A percentile compares a stretch with the other conserved stretches of the same genome.
Conservation (phyloP, 257 asterid genomes). For the Capsicum rhomboideum region DNA sequence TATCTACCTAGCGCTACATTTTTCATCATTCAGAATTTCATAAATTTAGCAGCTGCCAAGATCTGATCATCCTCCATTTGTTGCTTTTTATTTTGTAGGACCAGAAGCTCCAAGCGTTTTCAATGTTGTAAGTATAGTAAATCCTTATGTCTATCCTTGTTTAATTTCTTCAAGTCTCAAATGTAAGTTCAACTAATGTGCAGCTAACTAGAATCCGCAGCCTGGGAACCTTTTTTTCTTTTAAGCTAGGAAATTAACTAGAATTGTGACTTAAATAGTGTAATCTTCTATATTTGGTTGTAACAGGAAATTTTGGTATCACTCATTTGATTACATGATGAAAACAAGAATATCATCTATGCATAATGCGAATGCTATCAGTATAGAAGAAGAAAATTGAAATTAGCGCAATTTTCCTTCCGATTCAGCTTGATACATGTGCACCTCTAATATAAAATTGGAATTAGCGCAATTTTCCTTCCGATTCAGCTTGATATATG, state of each 20-base stretch:
- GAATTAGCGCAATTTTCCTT: not conserved
- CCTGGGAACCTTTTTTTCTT: not conserved
- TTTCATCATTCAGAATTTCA: not conserved
- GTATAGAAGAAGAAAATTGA: not conserved
- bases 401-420: not conserved
- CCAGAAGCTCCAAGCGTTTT: constrained; percentile 19
- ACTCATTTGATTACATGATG: not conserved
- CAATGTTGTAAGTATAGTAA: constrained; percentile 13
- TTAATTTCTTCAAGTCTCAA: not conserved
- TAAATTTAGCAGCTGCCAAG: not conserved
- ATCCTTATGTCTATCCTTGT: not conserved
- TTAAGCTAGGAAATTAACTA: not conserved
- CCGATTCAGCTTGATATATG: not conserved
- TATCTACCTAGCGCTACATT: not conserved
- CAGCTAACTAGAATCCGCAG: not conserved
- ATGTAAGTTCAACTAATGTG: not conserved
- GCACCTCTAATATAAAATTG: not conserved
- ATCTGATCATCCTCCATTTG: not conserved
- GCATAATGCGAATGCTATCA: not conserved
- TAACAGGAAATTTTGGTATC: not conserved
- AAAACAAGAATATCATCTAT: not conserved
- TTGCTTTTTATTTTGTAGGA: constrained; percentile 9
- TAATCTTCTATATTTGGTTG: not conserved
- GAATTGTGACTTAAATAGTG: not conserved
- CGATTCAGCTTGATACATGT: not conserved